Evolutionary conservation across 2,329 filamentous ascomycete species (phyloP), one percentile per base, ranked within the genome.

Genomic region (Hypomyces perniciosus): DNA sequence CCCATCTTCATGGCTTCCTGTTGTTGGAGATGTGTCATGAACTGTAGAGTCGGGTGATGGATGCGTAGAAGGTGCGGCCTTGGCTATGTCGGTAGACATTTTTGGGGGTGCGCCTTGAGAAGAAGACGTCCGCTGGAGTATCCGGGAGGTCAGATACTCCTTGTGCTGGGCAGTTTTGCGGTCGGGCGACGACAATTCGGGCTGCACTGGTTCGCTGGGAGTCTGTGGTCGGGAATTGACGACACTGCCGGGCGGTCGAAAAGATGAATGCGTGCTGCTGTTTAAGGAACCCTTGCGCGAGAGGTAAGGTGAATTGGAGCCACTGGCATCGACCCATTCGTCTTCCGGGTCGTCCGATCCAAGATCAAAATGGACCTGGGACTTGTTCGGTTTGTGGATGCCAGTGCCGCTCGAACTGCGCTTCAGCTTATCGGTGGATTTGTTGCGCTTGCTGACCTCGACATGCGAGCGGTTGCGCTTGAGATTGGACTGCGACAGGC

Each of bases 281-380:
- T 73, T 72, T 31, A 77, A 66, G 2, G 77, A 80, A 28, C 74
- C 66, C 56, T 72, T 71, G 50, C 69, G 66, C 46, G 69, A 72
- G 42, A 70, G 67, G 54, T 81, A 77, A 4, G 81, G 81, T 8
- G 80, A 84, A 46, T 81, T 81, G 51, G 79, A 83, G 43, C 74
- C 75, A 65, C 80, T 84, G 53, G 81, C 81, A 66, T 86, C 83
- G 39, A 85, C 79, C 83, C 83, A 85, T 69, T 81, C 81, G 72
- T 82, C 80, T 39, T 66, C 66, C 8, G 65, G 66, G 41, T 69
- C 72, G 56, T 72, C 69, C 58, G 70, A 76, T 47, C 81, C 82
- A 48, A 85, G 72, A 59, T 84, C 80, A 59, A 85, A 85, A 61
- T 83, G 81, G 31, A 85, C 82, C 55, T 79, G 76, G 28, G 66